phyloP scores from a whole-genome alignment of 371 early-diverging fungal species.

The Lichtheimia hyalospora region DNA sequence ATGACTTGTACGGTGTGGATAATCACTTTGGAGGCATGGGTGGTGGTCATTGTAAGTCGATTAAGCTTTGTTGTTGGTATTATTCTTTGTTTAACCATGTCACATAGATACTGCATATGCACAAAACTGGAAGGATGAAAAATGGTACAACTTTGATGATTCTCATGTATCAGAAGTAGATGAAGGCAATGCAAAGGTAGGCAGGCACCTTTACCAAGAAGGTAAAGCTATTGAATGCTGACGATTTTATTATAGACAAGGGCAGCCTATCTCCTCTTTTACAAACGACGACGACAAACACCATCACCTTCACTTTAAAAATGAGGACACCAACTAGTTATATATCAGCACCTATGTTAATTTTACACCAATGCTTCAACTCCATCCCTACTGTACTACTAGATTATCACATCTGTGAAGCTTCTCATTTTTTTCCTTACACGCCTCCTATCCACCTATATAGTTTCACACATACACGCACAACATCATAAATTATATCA shows the following conservation, averaged over 20 bases:
- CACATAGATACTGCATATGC: conserved; percentile 85
- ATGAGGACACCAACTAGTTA: too few species aligned
- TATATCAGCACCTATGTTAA: too few species aligned
- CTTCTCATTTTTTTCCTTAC: too few species aligned
- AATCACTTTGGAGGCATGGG: conserved; percentile 93
- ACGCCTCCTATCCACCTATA: too few species aligned
- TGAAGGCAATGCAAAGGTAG: conserved; percentile 57
- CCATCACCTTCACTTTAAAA: too few species aligned
- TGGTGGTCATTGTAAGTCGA: conserved; percentile 86
- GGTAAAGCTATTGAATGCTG: not conserved
- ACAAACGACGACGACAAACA: conserved; percentile 48
- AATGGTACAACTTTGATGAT: conserved; percentile 93
- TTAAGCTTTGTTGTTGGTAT: not conserved
- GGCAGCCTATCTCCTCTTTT: conserved; percentile 83
- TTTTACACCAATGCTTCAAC: too few species aligned
- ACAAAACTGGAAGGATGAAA: conserved; percentile 63
- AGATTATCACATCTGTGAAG: too few species aligned
- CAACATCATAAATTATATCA: too few species aligned
- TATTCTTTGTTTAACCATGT: not conserved
- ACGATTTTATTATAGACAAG: conserved; percentile 33
- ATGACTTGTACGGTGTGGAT: conserved; percentile 87
- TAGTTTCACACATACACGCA: too few species aligned
- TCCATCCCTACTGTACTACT: too few species aligned
- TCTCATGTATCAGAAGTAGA: conserved; percentile 68
- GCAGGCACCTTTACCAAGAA: not conserved